Percentiles rank a stretch among this genome's conserved stretches.
phyloP scores from a whole-genome alignment of 2,329 filamentous ascomycete genomes.

The Elsinoe australis region DNA sequence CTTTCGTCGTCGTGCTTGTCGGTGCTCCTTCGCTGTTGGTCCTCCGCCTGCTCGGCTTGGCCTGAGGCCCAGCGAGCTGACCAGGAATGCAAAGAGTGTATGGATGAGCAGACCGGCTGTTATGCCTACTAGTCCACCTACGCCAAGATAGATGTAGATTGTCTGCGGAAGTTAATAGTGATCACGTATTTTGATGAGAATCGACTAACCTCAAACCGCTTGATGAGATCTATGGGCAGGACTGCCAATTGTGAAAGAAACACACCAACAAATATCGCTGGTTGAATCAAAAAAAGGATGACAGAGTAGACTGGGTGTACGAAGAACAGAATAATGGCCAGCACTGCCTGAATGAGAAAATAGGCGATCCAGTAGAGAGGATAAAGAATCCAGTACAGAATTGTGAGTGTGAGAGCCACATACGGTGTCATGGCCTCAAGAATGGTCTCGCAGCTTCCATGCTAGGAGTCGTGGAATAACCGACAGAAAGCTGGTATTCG shows the following conservation, averaged over 20 bases:
- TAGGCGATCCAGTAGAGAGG: conserved; percentile 35
- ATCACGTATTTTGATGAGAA: conserved; percentile 23
- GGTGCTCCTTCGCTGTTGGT: conserved; percentile 29
- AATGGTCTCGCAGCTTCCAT: not conserved
- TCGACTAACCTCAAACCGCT: conserved; percentile 48
- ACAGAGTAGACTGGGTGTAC: conserved; percentile 42
- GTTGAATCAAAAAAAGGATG: conserved; percentile 44
- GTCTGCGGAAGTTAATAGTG: conserved; percentile 34
- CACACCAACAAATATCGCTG: conserved; percentile 41
- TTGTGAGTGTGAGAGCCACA: conserved; percentile 26
- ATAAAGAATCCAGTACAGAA: conserved; percentile 34
- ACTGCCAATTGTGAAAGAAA: conserved; percentile 36
- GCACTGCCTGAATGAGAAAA: conserved; percentile 30
- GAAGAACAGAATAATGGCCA: conserved; percentile 30
- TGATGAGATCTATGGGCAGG: conserved; percentile 45
- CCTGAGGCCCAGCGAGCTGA: conserved; percentile 24
- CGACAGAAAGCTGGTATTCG: not conserved
- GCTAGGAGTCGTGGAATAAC: not conserved
- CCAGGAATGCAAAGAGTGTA: conserved; percentile 48
- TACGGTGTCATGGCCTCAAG: conserved; percentile 27
- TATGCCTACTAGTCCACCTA: conserved; percentile 61
- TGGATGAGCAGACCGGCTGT: conserved; percentile 54
- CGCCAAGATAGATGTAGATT: conserved; percentile 53
- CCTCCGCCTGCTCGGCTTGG: conserved; percentile 17
- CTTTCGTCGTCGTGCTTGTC: conserved; percentile 25